Conservation (phyloP, 768 basidiomycete genomes). For the Agaricus blazei region DNA sequence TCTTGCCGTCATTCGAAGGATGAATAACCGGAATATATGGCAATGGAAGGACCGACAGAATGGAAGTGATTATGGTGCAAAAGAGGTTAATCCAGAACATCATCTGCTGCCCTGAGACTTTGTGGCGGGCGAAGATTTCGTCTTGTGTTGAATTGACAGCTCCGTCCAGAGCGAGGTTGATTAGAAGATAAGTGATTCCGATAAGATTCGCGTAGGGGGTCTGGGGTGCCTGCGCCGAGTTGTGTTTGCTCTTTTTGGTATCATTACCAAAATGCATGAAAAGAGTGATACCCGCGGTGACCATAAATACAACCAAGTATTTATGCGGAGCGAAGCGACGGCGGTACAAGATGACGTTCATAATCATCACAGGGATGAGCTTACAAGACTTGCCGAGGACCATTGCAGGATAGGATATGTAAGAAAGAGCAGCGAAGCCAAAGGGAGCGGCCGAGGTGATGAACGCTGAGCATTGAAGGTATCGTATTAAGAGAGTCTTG, state of each 20-base stretch:
- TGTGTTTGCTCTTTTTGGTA: conserved; percentile 34
- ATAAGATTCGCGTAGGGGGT: conserved; percentile 57
- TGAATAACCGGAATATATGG: conserved; percentile 82
- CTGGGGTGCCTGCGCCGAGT: conserved; percentile 21
- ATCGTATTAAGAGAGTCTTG: conserved; percentile 57
- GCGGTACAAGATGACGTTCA: conserved; percentile 95
- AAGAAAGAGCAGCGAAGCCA: conserved; percentile 90
- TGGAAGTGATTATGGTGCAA: conserved; percentile 66
- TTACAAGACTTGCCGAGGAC: conserved; percentile 99
- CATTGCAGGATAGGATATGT: conserved; percentile 98
- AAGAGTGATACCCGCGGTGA: conserved; percentile 85
- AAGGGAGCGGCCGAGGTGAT: conserved; percentile 93
- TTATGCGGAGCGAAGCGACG: conserved; percentile 91
- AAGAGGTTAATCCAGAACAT: conserved; percentile 97
- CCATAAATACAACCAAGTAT: conserved; percentile 91
- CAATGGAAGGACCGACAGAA: conserved; percentile 69
- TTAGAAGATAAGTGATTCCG: conserved; percentile 69
- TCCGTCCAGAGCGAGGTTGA: conserved; percentile 91
- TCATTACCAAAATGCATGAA: conserved; percentile 89
- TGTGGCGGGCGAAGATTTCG: conserved; percentile 82
- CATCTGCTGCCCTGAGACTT: conserved; percentile 89
- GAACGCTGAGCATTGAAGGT: conserved; percentile 81
- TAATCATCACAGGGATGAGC: conserved; percentile 96
- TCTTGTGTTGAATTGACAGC: conserved; percentile 96
- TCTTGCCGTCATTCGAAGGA: conserved; percentile 51